These are phyloP conservation scores for Colletotrichum sojae DNA, from an alignment of 2,329 filamentous ascomycete species.

Conservation along the genomic window DNA sequence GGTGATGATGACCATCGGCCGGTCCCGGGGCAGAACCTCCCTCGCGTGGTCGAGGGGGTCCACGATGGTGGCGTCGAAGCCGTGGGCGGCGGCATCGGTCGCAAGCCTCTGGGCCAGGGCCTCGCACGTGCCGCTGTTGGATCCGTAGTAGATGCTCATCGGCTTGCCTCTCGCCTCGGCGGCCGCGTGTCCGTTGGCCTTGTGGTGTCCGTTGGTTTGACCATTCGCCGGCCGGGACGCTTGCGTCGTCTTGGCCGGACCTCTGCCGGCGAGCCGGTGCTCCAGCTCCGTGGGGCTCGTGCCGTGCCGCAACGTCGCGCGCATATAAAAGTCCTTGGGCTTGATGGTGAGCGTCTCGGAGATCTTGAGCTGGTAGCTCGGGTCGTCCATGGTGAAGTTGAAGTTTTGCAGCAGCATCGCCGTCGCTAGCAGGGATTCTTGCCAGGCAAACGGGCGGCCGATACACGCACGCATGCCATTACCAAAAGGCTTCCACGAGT, in stretches of 20 bases:
- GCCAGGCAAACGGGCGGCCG: slow-evolving; percentile 68
- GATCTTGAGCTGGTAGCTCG: slow-evolving; percentile 66
- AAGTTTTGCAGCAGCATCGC: slow-evolving; percentile 77
- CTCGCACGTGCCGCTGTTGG: slow-evolving; percentile 79
- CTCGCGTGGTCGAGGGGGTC: slow-evolving; percentile 71
- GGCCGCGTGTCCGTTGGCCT: slow-evolving; percentile 5
- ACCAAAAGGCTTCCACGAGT: slow-evolving; percentile 67
- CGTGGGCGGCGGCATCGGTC: slow-evolving; percentile 66
- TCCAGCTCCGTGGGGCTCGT: slow-evolving; percentile 59
- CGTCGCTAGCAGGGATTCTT: slow-evolving; percentile 61
- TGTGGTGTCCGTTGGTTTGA: slow-evolving; percentile 22
- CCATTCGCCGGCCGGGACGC: background rate
- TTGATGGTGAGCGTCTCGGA: slow-evolving; percentile 72
- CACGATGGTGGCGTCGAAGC: slow-evolving; percentile 66
- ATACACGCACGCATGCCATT: slow-evolving; percentile 68
- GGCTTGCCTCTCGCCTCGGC: slow-evolving; percentile 46
- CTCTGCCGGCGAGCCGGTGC: slow-evolving; percentile 56
- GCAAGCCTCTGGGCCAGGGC: slow-evolving; percentile 73
- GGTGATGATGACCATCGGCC: slow-evolving; percentile 74
- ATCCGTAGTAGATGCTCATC: slow-evolving; percentile 77
- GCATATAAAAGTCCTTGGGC: slow-evolving; percentile 72
- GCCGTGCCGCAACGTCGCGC: slow-evolving; percentile 64
- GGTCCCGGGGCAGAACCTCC: slow-evolving; percentile 67
- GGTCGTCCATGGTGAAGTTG: slow-evolving; percentile 73
- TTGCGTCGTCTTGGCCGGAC: slow-evolving; percentile 16